Percentiles rank a stretch among this genome's conserved stretches.
Evolutionary conservation across 495 filamentous ascomycete species (phyloP).

Genomic region (Penicillium paradoxum): DNA sequence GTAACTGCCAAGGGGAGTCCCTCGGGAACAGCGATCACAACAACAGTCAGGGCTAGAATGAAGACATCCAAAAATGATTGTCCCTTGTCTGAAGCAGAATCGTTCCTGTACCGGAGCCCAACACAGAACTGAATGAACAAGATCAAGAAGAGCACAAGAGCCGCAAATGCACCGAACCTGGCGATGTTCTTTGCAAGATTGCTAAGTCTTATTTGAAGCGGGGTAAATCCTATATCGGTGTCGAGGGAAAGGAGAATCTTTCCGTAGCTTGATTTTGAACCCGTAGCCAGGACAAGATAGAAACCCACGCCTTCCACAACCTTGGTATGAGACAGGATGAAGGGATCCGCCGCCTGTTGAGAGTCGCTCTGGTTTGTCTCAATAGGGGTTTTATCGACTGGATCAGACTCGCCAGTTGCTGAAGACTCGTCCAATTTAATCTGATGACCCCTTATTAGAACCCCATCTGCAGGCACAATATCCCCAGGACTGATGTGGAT

Average conservation of each 20-base stretch:
- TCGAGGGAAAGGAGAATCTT: conserved; percentile 83
- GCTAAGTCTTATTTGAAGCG: conserved; percentile 77
- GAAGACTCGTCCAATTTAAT: conserved; percentile 67
- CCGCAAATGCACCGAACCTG: conserved; percentile 70
- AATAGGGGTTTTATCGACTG: conserved; percentile 57
- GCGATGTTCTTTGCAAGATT: conserved; percentile 77
- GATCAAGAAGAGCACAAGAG: conserved; percentile 73
- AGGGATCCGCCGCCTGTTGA: conserved; percentile 48
- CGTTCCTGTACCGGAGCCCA: conserved; percentile 51
- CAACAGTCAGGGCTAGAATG: conserved; percentile 56
- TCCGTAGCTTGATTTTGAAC: conserved; percentile 75
- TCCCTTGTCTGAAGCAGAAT: conserved; percentile 52
- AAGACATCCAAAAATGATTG: conserved; percentile 48
- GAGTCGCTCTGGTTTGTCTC: conserved; percentile 27
- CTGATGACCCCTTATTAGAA: conserved; percentile 60
- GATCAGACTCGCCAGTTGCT: conserved; percentile 69
- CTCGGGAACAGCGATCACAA: conserved; percentile 64
- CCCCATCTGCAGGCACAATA: conserved; percentile 67
- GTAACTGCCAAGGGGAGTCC: conserved; percentile 61
- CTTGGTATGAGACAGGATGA: conserved; percentile 76
- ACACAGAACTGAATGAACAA: conserved; percentile 75
- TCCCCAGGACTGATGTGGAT: conserved; percentile 72
- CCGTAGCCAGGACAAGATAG: conserved; percentile 74
- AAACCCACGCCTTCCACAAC: conserved; percentile 78
- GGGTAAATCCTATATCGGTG: conserved; percentile 74